Conservation (phyloP, 148 eudicot species). For the Chenopodium quinoa region DNA sequence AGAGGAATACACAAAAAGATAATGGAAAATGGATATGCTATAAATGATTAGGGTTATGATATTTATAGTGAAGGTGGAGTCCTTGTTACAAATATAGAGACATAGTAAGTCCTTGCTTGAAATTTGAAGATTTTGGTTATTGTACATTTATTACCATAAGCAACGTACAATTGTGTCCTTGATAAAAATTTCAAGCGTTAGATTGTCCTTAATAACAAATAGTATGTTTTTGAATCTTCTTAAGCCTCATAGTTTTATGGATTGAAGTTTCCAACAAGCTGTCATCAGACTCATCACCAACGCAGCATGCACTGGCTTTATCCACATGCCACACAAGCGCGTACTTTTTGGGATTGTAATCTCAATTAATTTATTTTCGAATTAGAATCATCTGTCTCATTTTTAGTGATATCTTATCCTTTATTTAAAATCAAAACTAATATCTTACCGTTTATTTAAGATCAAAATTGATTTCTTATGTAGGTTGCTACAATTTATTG, state of each 20-base stretch:
- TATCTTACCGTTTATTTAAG: too few species aligned
- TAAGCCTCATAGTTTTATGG: not conserved
- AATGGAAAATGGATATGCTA: not conserved
- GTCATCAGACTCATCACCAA: slow-evolving; percentile 16
- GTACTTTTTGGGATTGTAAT: not conserved
- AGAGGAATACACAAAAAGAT: not conserved
- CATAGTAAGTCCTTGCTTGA: slow-evolving; percentile 27
- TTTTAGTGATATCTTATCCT: too few species aligned
- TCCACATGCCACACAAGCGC: slow-evolving; percentile 9
- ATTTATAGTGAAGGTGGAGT: slow-evolving; percentile 21
- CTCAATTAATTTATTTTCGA: too few species aligned
- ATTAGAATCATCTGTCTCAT: too few species aligned
- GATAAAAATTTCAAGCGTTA: not conserved
- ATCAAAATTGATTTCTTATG: not conserved
- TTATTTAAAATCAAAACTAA: too few species aligned
- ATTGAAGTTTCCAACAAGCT: not conserved
- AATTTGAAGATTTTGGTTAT: slow-evolving; percentile 21
- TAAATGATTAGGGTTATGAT: not conserved
- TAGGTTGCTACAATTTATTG: too few species aligned
- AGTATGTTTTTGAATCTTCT: not conserved
- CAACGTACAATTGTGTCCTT: slow-evolving; percentile 27
- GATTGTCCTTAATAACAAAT: slow-evolving; percentile 27
- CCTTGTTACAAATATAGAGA: slow-evolving; percentile 1
- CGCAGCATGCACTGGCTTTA: slow-evolving; percentile 1
- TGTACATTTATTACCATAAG: not conserved